These are phyloP conservation scores for Purpureocillium takamizusanense DNA, from an alignment of 2,329 filamentous ascomycete genomes.

Conservation along the genomic window DNA sequence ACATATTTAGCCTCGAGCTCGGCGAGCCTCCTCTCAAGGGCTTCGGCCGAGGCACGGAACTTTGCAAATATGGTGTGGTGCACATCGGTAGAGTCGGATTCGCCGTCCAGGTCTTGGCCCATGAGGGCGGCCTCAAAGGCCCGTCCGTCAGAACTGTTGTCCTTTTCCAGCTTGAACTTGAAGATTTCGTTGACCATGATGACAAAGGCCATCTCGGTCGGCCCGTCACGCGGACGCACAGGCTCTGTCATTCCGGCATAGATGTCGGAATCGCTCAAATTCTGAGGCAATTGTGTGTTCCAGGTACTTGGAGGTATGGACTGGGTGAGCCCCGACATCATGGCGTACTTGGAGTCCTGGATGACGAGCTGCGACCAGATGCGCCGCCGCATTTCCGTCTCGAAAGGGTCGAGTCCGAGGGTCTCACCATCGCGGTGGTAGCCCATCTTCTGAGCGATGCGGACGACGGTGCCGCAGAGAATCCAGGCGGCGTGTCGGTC, in stretches of 20 bases:
- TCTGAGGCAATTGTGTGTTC: slow-evolving; percentile 47
- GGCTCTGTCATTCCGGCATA: slow-evolving; percentile 43
- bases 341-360: slow-evolving; percentile 46
- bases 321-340: slow-evolving; percentile 48
- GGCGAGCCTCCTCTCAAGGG: slow-evolving; percentile 32
- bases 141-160: slow-evolving; percentile 29
- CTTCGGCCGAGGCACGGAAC: slow-evolving; percentile 31
- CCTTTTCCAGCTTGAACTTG: slow-evolving; percentile 37
- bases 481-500: slow-evolving; percentile 53
- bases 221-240: slow-evolving; percentile 41
- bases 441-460: slow-evolving; percentile 60
- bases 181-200: slow-evolving; percentile 41
- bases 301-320: slow-evolving; percentile 41
- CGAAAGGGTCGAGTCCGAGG: slow-evolving; percentile 49
- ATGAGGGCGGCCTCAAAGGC: slow-evolving; percentile 42
- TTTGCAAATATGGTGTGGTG: slow-evolving; percentile 21
- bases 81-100: slow-evolving; percentile 12
- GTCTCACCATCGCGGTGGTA: slow-evolving; percentile 52
- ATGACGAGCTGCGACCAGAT: slow-evolving; percentile 59
- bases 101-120: slow-evolving; percentile 26
- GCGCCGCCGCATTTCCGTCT: slow-evolving; percentile 58
- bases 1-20: slow-evolving; percentile 40
- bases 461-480: slow-evolving; percentile 49
- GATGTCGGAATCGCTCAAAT: slow-evolving; percentile 51
- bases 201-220: slow-evolving; percentile 53